Percentiles rank a stretch among this genome's conserved stretches.
These are phyloP conservation scores for Mortierella sp. DNA, from an alignment of 371 early-diverging fungal genomes.

Conservation along the genomic window DNA sequence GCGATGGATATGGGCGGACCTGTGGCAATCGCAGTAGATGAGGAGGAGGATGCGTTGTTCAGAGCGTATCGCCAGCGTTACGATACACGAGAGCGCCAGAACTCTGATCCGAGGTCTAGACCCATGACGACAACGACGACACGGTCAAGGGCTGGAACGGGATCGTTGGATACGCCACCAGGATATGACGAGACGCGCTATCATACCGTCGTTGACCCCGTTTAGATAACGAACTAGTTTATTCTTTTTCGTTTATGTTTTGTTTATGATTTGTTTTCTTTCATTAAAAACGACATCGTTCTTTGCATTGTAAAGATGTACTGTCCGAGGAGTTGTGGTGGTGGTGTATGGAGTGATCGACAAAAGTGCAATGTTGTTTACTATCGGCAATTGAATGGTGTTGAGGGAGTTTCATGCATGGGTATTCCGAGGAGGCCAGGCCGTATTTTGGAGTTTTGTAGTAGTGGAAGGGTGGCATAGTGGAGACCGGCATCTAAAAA, in stretches of 20 bases:
- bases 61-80: conserved; percentile 46
- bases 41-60: conserved; percentile 47
- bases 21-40: not conserved
- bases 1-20: not conserved
- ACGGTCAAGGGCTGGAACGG: not conserved
- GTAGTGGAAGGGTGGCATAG: not conserved
- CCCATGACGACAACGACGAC: not conserved
- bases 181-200: conserved; percentile 45
- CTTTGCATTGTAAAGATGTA: not conserved
- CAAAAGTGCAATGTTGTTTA: too few species aligned
- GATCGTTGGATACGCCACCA: conserved; percentile 39
- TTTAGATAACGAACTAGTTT: conserved; percentile 8
- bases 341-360: not conserved
- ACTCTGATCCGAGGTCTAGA: conserved; percentile 28
- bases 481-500: not conserved
- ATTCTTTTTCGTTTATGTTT: not conserved
- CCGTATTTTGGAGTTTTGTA: not conserved
- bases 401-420: not conserved
- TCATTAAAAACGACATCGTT: not conserved
- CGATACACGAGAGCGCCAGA: conserved; percentile 35
- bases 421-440: not conserved
- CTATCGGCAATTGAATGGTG: too few species aligned
- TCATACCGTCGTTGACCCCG: conserved; percentile 39
- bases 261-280: not conserved
- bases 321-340: too few species aligned